Conservation (phyloP, 2,329 filamentous ascomycete species). For the Pyricularia sp. region DNA sequence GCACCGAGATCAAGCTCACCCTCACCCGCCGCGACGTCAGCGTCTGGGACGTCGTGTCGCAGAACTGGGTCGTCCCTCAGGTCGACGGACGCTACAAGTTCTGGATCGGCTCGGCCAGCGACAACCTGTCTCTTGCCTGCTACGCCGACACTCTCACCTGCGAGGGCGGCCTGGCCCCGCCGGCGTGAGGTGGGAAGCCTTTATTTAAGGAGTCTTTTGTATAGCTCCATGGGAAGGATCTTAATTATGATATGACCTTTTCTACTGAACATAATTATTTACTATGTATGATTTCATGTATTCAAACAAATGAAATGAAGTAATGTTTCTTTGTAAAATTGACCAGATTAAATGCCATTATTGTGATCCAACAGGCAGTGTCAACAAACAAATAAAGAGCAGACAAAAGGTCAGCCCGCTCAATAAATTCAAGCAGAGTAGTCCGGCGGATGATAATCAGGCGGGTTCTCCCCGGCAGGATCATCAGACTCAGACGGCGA, state of each 20-base stretch:
- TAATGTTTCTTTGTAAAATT: neutral
- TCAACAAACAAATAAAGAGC: neutral
- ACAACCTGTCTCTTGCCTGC: constrained; percentile 27
- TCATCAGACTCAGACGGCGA: neutral
- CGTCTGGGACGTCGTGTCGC: constrained; percentile 36
- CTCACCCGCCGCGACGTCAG: constrained; percentile 33
- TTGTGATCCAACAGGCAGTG: neutral
- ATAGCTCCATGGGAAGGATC: neutral
- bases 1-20: constrained; percentile 21
- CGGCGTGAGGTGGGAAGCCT: constrained; percentile 17
- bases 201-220: neutral
- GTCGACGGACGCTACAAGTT: constrained; percentile 27
- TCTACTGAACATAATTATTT: neutral
- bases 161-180: constrained; percentile 21
- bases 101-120: constrained; percentile 35
- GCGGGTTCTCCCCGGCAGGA: neutral
- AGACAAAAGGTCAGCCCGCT: neutral
- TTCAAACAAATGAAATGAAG: neutral
- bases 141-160: constrained; percentile 28
- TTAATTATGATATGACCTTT: neutral
- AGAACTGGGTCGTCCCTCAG: constrained; percentile 40
- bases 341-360: neutral
- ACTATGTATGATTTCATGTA: neutral
- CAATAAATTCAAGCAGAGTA: neutral
- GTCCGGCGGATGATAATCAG: neutral